Base-by-base conservation (phyloP, 1,139 yeast genomes). In the Blastobotrys serpentis region DNA sequence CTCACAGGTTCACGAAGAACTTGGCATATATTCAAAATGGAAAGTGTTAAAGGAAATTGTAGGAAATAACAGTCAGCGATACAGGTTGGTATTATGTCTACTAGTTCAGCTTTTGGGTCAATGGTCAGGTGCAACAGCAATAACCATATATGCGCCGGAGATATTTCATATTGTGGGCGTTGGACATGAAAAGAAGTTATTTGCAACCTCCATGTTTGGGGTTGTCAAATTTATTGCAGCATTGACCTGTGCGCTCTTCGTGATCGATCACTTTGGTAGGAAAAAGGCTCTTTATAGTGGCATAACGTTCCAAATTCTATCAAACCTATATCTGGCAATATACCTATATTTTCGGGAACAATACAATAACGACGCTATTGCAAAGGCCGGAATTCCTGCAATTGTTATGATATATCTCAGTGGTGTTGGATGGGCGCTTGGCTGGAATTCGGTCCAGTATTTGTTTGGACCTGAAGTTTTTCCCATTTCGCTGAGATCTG, bases 391-490 rank as follows among this genome's bases (percentile, higher is more conserved):
- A n/a, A 43, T 46, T 6, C 47, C 48, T 2, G 82, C 84, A 1
- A 64, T 78, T 53, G 80, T 82, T 2, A 72, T 79, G 42, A 64
- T 81, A 42, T 79, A 71, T 62, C 56, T 79, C 40, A 69, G 75
- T 36, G 85, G 84, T 51, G 65, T 73, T 8, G 84, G 83, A 30
- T 81, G 85, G 85, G 76, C 81, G 14, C 63, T 79, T 66, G 85
- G 85, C 7, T 81, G 77, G 72, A 81, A 81, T 65, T 68, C 78
- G 2, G 68, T 79, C 49, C 85, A 80, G 62, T 81, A 79, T 57
- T 70, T 81, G 54, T 65, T 80, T 56, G 81, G 80, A 46, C 72
- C 83, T 3, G 85, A 80, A 62, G 72, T 80, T 47, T 75, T 79
- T 63, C 85, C 85, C 21, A 68, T 79, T 57, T 71, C 74, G 52